Evolutionary conservation across 495 filamentous ascomycete genomes (phyloP), one percentile per base, ranked within the genome.

Genomic region (Penicillium lagena): DNA sequence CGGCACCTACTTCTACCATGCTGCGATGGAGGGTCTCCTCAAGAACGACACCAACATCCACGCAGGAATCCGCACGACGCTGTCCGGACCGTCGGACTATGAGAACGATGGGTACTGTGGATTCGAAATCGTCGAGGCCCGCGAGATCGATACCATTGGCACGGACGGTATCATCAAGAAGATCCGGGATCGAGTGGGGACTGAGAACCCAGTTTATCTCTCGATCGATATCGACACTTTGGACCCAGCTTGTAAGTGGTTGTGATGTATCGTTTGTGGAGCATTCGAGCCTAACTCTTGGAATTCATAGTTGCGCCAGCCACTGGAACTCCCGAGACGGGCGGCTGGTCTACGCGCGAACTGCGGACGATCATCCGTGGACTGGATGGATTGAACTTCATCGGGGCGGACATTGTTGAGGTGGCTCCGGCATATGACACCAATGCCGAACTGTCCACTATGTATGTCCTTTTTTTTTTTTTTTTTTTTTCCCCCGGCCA

Each of bases 191-290:
- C 70, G 86, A 4, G 86, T 95, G 7, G 87, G 86, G 1, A 79
- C 71, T 4, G 75, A 79, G 12, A 80, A 85, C 36, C 83, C 78
- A 0, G 85, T 93, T 2, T 95, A 95, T 56, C 71, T 94, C 35
- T 87, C 80, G 43, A 89, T 95, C 35, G 89, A 95, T 54, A 94
- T 95, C 45, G 89, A 95, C 55, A 87, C 86, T 1, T 63, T 95
- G 11, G 89, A 95, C 55, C 89, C 89, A 5, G 89, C 87, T 29
- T 90, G 79, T 82, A 66, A 49, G 77, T 69, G 22, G 22, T 22
- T 6, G 22, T 22, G 22, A 4, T 22, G 22, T 22, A 4, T 22
- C 22, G 22, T 6, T 22, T 22, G 22, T 22, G 22, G 22, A 3
- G 22, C 4, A 1, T 29, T 27, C 37, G 13, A 37, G 29, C 9